Conservation (phyloP, 1,139 yeast species). For the Pichia sp. region DNA sequence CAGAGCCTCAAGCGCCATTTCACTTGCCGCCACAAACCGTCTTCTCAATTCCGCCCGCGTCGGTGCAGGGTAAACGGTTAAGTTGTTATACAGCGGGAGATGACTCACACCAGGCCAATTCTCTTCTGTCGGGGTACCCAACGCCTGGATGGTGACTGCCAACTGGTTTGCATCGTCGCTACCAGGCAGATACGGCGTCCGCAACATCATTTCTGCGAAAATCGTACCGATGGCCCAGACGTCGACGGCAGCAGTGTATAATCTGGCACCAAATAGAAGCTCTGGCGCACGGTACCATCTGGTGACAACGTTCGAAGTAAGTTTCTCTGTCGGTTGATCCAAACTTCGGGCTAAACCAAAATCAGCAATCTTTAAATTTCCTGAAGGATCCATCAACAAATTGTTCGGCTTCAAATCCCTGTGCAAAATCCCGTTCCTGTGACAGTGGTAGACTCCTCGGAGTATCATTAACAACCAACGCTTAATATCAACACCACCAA, state of each 20-base stretch:
- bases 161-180: constrained; percentile 84
- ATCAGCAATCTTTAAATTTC: constrained; percentile 90
- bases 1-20: constrained; percentile 74
- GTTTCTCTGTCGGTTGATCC: constrained; percentile 71
- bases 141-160: constrained; percentile 85
- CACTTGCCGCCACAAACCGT: constrained; percentile 90
- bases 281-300: constrained; percentile 98
- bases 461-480: constrained; percentile 93
- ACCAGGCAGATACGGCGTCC: constrained; percentile 94
- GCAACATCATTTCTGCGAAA: constrained; percentile 92
- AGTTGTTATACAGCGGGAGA: constrained; percentile 69
- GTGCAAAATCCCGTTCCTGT: constrained; percentile 82
- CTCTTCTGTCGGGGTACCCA: constrained; percentile 92
- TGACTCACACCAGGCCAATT: constrained; percentile 88
- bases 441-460: constrained; percentile 93
- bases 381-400: constrained; percentile 77
- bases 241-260: constrained; percentile 85
- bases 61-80: constrained; percentile 78
- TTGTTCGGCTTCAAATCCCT: constrained; percentile 85
- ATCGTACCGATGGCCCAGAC: constrained; percentile 93
- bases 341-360: constrained; percentile 89
- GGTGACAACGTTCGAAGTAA: constrained; percentile 93
- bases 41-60: constrained; percentile 74
- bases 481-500: constrained; percentile 84
- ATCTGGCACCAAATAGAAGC: constrained; percentile 79